Evolutionary conservation across 2,329 filamentous ascomycete species (phyloP), one percentile per base, ranked within the genome.

Genomic region (Plenodomus lindquistii): DNA sequence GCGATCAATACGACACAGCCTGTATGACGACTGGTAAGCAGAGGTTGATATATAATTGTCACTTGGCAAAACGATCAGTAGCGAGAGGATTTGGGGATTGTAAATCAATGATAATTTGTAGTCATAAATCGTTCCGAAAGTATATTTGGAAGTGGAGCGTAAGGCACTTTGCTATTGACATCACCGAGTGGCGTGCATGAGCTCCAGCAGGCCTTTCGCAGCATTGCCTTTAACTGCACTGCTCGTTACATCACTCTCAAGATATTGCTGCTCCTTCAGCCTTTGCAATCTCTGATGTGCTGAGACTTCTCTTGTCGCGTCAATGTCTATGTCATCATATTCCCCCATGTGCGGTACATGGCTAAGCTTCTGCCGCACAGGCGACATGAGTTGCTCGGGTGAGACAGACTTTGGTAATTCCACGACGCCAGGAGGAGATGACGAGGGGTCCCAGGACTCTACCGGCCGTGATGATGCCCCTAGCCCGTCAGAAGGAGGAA

Each of bases 141-240:
- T 24, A 6, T 24, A 10, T 6, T n/a, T n/a, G n/a, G n/a, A n/a
- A n/a, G n/a, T n/a, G n/a, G n/a, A n/a, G n/a, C n/a, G n/a, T n/a
- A n/a, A n/a, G 22, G 10, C 22, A 6, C 22, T 24, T 10, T 24
- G 22, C 22, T 24, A 24, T 24, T 24, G 22, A 24, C 6, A 10
- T 24, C 22, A 65, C 48, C 62, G 57, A 42, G 48, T 47, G 22
- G 57, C 62, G 27, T 55, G 59, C 69, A 67, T 71, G 44, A 84
- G 66, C 51, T 77, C 79, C 52, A 84, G 59, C 56, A 85, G 61
- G 7, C 79, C 81, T 59, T 77, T 79, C 11, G 77, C 81, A 8
- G 81, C 81, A 37, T 76, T 73, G 3, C 76, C 80, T 48, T 76
- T 76, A 31, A 78, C 71, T 16, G 74, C 75, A 62, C 75, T 79